phyloP scores from a whole-genome alignment of 1,284 basidiomycete genomes.

The Leucoagaricus sp. region DNA sequence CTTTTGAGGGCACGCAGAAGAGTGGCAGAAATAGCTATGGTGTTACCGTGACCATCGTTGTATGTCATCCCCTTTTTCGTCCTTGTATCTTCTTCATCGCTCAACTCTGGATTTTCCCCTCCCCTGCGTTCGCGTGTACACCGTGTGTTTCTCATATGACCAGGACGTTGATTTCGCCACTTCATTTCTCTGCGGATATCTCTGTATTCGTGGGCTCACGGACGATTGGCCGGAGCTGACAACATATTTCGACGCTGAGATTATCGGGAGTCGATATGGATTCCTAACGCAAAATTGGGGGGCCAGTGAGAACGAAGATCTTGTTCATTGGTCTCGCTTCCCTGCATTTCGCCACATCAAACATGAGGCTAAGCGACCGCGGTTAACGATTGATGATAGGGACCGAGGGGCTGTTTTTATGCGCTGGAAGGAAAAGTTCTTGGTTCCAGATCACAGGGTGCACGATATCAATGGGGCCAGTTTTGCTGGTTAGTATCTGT shows the following conservation, averaged over 20 bases:
- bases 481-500: constrained; percentile 77
- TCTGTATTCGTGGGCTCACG: constrained; percentile 86
- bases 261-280: constrained; percentile 85
- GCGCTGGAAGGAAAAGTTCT: constrained; percentile 96
- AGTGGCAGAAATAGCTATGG: constrained; percentile 85
- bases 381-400: constrained; percentile 73
- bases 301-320: constrained; percentile 84
- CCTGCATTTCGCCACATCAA: constrained; percentile 83
- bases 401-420: constrained; percentile 85
- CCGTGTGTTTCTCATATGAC: constrained; percentile 6
- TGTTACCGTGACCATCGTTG: constrained; percentile 80
- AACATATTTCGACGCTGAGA: constrained; percentile 93
- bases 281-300: constrained; percentile 88
- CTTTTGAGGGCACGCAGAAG: constrained; percentile 81
- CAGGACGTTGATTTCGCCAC: constrained; percentile 83
- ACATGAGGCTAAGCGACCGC: constrained; percentile 73
- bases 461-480: constrained; percentile 95
- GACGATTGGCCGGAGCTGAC: constrained; percentile 90
- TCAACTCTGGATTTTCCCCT: neutral
- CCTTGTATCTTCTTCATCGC: neutral
- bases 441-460: constrained; percentile 92
- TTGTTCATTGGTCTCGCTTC: constrained; percentile 91
- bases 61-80: constrained; percentile 40
- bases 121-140: neutral
- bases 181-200: constrained; percentile 84